Conservation (phyloP, 805 yeast species). For the Teunomyces panamensis region DNA sequence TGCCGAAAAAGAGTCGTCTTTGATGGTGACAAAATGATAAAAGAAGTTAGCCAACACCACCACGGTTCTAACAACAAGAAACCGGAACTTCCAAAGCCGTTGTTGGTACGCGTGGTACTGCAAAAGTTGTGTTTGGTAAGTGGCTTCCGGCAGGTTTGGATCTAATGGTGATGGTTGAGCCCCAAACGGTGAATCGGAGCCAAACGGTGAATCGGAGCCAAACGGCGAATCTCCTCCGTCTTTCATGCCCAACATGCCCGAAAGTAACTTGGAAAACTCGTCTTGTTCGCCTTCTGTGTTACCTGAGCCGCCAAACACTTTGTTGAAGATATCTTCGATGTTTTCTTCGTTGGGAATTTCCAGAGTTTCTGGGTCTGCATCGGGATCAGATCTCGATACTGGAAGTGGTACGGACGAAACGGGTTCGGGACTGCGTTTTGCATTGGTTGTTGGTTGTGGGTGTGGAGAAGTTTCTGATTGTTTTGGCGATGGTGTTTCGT, state of each 20-base stretch:
- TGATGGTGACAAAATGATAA: constrained; percentile 26
- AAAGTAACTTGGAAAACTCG: background rate
- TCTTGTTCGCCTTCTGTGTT: background rate
- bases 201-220: too few species aligned
- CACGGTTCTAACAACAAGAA: constrained; percentile 28
- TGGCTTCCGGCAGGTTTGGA: constrained; percentile 16
- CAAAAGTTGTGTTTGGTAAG: constrained; percentile 28
- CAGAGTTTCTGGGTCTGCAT: constrained; percentile 40
- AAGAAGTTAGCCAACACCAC: constrained; percentile 28
- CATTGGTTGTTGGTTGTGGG: background rate
- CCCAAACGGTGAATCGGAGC: constrained; percentile 3
- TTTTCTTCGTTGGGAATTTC: constrained; percentile 28
- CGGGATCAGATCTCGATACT: constrained; percentile 7
- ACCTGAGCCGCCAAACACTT: constrained; percentile 18
- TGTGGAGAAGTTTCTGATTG: too few species aligned
- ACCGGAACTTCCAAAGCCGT: constrained; percentile 28
- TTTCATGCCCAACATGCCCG: constrained; percentile 3
- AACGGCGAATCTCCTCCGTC: background rate
- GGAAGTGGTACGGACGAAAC: background rate
- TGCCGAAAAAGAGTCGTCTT: constrained; percentile 20
- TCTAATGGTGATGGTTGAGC: constrained; percentile 2
- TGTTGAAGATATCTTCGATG: constrained; percentile 33
- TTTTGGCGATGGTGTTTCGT: constrained; percentile 10
- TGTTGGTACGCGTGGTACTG: constrained; percentile 32
- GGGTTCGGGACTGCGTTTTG: background rate